Evolutionary conservation across 495 filamentous ascomycete genomes (phyloP), one percentile per base, ranked within the genome.

Genomic region (Aspergillus homomorphus): DNA sequence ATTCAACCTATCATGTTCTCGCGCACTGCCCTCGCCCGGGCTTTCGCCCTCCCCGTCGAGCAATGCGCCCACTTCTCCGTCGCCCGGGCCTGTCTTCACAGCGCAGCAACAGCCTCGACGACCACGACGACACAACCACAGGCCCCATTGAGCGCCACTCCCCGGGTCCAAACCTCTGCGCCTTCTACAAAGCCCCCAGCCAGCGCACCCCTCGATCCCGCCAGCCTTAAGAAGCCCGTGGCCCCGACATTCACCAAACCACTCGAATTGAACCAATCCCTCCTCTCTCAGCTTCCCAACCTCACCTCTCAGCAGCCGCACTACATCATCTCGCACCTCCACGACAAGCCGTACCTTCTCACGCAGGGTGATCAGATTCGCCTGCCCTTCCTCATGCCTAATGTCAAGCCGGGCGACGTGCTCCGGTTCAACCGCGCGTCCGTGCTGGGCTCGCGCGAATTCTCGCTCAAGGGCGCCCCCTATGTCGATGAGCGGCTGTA

Each of bases 351-450:
- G 18, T 98, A 96, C 82, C 91, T 98, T 5, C 82, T 98, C 60
- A 98, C 91, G 0, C 75, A 73, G 33, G 95, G 94, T 60, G 94
- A 98, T 70, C 81, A 80, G 42, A 63, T 98, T 1, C 90, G 91
- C n/a, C 84, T 98, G 44, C 95, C 94, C n/a, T 98, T 98, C 82
- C 83, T 83, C 62, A 91, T 98, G 88, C 87, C 88, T 23, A 85
- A 83, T 24, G 93, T 95, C 1, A 74, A 80, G 53, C 84, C 91
- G 0, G 94, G 94, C 0, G 91, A 96, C 66, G 72, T 91, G 38
- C 76, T 98, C 46, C 89, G 92, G 16, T 83, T 98, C 49, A 92
- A 96, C 73, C 84, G 90, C 21, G 94, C 90, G 19, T 83, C 80
- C 7, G 77, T 82, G 22, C 67, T 98, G 12, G 94, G 94, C 5